Base-by-base conservation (phyloP, 1,284 basidiomycete species). In the Vanrija humicola region DNA sequence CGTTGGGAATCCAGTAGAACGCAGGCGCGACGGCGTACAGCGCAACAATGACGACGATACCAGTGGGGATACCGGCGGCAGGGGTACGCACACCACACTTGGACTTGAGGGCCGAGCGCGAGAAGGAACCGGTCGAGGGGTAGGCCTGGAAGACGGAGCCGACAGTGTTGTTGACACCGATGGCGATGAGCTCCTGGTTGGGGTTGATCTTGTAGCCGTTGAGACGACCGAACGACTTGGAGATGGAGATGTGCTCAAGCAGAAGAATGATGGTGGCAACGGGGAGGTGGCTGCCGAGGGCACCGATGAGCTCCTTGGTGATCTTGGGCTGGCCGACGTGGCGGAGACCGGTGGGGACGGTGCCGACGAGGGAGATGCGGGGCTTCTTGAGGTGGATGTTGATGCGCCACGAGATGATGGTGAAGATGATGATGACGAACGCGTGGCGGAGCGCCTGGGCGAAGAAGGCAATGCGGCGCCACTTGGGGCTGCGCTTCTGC, bases 171-270 rank as follows among this genome's bases (percentile, higher is more conserved):
- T 76, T 78, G n/a, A 98, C 92, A 43, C 96, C 95, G 63, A 98
- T 98, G 42, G 96, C 95, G 66, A 98, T 88, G 50, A 98, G 82
- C 75, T 98, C 95, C 76, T 98, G 95, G 78, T 93, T 94, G 16
- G 95, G 93, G 70, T 97, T 87, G 76, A 98, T 98, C 76, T 92
- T 97, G 82, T 98, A 98, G 38, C 88, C 87, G 76, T 98, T 98
- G 61, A 97, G 77, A 58, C 95, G 86, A 59, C 96, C 95, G 74
- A 98, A 98, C 0, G 93, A 90, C 77, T 92, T 93, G 26, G 89
- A 85, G 65, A 98, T 98, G 46, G 94, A 88, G 62, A 98, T 97
- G 78, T 98, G 96, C 75, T 98, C 95, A 49, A 98, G 82, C 15
- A 98, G 81, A 43, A 98, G 82, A 64, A 98, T 89, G 70, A 98